Conservation (phyloP, 1,284 basidiomycete species). For the Naganishia cerealis region DNA sequence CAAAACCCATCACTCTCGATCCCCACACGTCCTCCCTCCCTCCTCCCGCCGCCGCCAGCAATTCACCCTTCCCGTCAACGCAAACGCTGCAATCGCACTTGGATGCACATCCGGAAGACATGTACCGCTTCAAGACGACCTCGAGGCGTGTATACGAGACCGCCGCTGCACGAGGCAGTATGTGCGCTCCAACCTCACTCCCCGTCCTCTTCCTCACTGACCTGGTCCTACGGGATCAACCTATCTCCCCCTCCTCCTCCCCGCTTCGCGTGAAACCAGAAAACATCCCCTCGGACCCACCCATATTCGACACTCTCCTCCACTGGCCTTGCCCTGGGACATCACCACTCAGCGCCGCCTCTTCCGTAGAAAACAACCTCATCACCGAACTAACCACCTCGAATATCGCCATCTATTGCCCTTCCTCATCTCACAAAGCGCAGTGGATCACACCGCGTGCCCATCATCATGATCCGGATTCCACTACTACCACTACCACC, state of each 20-base stretch:
- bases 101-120: background rate
- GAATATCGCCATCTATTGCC: constrained; percentile 22
- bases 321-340: background rate
- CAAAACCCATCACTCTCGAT: constrained; percentile 14
- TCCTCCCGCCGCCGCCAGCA: background rate
- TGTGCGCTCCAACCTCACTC: background rate
- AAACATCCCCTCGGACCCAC: background rate
- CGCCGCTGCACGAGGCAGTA: constrained; percentile 17
- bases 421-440: background rate
- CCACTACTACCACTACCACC: too few species aligned
- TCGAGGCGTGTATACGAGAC: background rate
- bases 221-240: background rate
- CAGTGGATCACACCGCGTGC: constrained; percentile 20
- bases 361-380: background rate
- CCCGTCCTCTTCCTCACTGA: background rate
- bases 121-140: constrained; percentile 23
- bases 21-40: background rate
- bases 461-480: background rate
- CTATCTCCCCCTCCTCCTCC: background rate
- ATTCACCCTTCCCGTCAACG: background rate
- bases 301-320: constrained; percentile 17
- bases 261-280: background rate
- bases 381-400: constrained; percentile 22
- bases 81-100: background rate
- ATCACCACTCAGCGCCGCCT: background rate